Conservation (phyloP, 2,329 filamentous ascomycete species). For the Dactylellina leptospora region DNA sequence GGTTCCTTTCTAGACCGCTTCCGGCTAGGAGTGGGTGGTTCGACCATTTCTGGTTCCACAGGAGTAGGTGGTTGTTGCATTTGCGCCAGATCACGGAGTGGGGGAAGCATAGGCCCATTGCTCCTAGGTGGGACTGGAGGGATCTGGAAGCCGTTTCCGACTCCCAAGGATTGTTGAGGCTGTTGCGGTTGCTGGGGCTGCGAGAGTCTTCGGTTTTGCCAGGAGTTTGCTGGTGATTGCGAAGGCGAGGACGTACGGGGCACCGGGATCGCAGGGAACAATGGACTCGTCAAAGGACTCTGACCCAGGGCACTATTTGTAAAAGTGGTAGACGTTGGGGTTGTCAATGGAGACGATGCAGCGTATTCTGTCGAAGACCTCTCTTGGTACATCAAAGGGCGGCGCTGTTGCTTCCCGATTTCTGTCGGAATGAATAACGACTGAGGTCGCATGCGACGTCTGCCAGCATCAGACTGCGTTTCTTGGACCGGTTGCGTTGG, state of each 20-base stretch:
- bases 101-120: conserved; percentile 44
- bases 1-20: conserved; percentile 52
- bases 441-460: conserved; percentile 46
- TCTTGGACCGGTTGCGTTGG: conserved; percentile 31
- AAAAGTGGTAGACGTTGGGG: conserved; percentile 51
- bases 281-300: conserved; percentile 47
- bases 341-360: conserved; percentile 48
- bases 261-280: conserved; percentile 48
- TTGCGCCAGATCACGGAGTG: conserved; percentile 43
- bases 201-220: conserved; percentile 47
- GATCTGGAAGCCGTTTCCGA: conserved; percentile 44
- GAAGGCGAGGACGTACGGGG: conserved; percentile 48
- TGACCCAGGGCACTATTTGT: conserved; percentile 51
- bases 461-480: conserved; percentile 41
- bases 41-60: conserved; percentile 50
- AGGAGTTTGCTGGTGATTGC: conserved; percentile 36
- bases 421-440: conserved; percentile 49
- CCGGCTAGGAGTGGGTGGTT: conserved; percentile 51
- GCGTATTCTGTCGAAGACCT: conserved; percentile 35
- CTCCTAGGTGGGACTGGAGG: conserved; percentile 42
- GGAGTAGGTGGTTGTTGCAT: conserved; percentile 49
- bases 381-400: conserved; percentile 42
- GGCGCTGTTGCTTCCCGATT: conserved; percentile 31
- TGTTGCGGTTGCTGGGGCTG: conserved; percentile 38
- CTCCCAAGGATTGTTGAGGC: conserved; percentile 18